Evolutionary conservation across 2,329 filamentous ascomycete genomes (phyloP).

Genomic region (Neonectria faginata): DNA sequence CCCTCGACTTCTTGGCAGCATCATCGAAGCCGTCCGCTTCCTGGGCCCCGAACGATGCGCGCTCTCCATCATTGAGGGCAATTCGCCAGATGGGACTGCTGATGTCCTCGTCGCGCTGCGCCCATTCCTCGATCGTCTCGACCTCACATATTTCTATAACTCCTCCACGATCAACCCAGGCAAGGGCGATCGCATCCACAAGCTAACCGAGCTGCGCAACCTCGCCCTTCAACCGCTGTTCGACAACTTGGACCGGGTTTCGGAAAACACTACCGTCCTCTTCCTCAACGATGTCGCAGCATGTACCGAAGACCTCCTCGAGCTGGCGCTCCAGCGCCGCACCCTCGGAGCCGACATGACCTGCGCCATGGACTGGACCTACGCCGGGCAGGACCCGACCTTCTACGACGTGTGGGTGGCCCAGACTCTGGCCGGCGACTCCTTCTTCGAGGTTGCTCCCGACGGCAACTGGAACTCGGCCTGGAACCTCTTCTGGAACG

Average conservation of each 20-base stretch:
- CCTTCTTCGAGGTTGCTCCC: conserved; percentile 65
- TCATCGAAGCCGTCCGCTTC: conserved; percentile 62
- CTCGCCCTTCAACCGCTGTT: conserved; percentile 62
- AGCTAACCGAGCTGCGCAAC: conserved; percentile 64
- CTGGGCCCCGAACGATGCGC: conserved; percentile 63
- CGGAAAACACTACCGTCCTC: conserved; percentile 57
- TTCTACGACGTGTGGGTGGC: conserved; percentile 71
- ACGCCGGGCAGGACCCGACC: conserved; percentile 55
- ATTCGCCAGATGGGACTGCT: conserved; percentile 65
- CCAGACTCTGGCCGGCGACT: conserved; percentile 63
- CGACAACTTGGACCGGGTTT: conserved; percentile 40
- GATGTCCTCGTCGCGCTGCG: conserved; percentile 60
- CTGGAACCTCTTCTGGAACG: conserved; percentile 66
- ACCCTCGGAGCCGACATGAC: conserved; percentile 64
- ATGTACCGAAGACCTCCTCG: conserved; percentile 68
- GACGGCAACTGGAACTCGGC: conserved; percentile 62
- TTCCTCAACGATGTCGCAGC: conserved; percentile 67
- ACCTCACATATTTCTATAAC: conserved; percentile 56
- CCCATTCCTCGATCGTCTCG: conserved; percentile 53
- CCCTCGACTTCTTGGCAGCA: conserved; percentile 62
- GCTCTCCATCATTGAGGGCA: conserved; percentile 67
- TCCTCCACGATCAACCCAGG: conserved; percentile 58
- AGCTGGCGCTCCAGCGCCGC: conserved; percentile 62
- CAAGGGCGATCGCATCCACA: conserved; percentile 57
- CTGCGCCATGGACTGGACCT: conserved; percentile 70